Conservation (phyloP, 1,139 yeast genomes). For the Suhomyces ambrosiae region DNA sequence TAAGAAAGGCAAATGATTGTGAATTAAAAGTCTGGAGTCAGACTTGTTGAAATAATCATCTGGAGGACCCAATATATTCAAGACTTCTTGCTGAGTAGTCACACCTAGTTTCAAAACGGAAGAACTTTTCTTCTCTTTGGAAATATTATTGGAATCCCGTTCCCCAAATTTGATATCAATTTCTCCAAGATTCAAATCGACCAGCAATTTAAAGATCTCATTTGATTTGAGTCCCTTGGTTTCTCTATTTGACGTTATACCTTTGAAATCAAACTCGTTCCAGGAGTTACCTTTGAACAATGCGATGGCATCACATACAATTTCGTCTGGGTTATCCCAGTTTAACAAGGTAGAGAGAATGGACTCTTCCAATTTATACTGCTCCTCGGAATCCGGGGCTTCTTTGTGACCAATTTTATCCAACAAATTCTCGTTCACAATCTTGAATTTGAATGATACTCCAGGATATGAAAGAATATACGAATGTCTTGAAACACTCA, state of each 20-base stretch:
- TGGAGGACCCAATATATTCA: conserved; percentile 56
- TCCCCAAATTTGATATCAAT: conserved; percentile 2
- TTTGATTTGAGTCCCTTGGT: neutral
- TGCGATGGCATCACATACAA: conserved; percentile 39
- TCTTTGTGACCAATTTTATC: conserved; percentile 3
- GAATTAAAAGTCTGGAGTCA: conserved; percentile 47
- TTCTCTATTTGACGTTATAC: neutral
- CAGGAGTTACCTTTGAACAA: conserved; percentile 38
- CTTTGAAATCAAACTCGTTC: conserved; percentile 22
- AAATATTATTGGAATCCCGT: neutral
- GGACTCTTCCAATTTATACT: conserved; percentile 17
- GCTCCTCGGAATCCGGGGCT: conserved; percentile 14
- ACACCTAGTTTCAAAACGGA: conserved; percentile 30
- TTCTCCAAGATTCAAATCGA: conserved; percentile 3
- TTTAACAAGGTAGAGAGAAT: conserved; percentile 36
- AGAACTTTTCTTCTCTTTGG: neutral
- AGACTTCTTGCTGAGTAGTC: conserved; percentile 53
- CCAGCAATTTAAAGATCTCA: conserved; percentile 7
- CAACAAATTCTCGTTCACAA: conserved; percentile 20
- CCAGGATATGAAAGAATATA: conserved; percentile 59
- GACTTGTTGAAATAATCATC: conserved; percentile 53
- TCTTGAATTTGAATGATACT: conserved; percentile 46
- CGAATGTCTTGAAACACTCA: conserved; percentile 17
- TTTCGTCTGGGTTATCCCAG: conserved; percentile 33
- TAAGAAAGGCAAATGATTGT: conserved; percentile 21